Base-by-base conservation (phyloP, 176 grass and related monocot species). In the Hsuehochloa calcarea region DNA sequence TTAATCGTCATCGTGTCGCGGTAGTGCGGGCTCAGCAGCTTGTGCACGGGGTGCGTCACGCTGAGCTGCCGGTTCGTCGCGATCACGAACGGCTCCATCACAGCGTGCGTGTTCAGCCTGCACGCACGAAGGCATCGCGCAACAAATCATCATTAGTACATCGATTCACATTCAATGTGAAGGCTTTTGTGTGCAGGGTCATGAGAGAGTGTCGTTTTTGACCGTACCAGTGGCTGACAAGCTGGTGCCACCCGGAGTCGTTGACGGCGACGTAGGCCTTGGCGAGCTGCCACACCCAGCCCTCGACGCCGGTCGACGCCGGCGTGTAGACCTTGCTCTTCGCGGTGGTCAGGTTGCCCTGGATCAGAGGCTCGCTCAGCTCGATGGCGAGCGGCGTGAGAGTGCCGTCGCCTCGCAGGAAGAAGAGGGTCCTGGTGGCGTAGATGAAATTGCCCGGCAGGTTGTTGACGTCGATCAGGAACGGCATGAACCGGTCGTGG, bases 261-360 rank as follows among this genome's bases (percentile, higher is more conserved):
- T 93, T 91, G 29, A 98, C 95, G 45, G 79, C 87, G 26, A 79
- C 95, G 65, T 98, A 98, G 51, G 95, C 95, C 84, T 98, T 98
- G 68, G 95, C 95, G 66, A 98, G 82, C 65, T 95, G 87, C 95
- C 95, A 98, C 1, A 98, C 78, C 60, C 89, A 95, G 0, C 27
- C 80, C 56, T 90, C 80, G 0, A 95, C 89, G 31, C 82, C 93
- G 9, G 0, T 25, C 22, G 86, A 74, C 26, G 87, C 81, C 62
- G 92, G 92, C 52, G 86, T 93, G 88, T 91, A 93, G 6, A 98
- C 95, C 22, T 80, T 62, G 85, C 91, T 98, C 58, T 90, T 82
- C n/a, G 80, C 85, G 34, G 40, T 84, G 56, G 80, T 67, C 0
- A 87, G 82, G 50, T 19, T 61, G 0, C 83, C 89, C n/a, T 92